Percentiles rank a stretch among this genome's conserved stretches.
Conservation (phyloP, 129 eudicot species). For the Calendula officinalis region DNA sequence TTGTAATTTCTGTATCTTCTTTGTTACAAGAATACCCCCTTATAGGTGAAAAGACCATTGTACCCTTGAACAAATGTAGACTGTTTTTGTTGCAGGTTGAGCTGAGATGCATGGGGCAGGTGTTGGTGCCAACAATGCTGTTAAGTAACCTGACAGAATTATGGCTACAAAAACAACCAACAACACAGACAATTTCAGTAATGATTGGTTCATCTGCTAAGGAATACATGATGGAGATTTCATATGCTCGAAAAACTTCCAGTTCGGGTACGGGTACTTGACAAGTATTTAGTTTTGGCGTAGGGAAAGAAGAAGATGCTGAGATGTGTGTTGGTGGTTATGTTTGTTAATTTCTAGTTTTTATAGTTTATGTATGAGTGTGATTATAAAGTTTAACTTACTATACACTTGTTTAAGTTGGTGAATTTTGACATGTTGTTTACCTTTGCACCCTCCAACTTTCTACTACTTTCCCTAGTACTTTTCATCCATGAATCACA, state of each 20-base stretch:
- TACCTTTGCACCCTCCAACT: constrained; percentile 17
- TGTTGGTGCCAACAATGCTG: constrained; percentile 54
- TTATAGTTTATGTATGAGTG: constrained; percentile 25
- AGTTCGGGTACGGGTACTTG: constrained; percentile 3
- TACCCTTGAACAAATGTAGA: neutral
- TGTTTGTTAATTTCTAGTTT: constrained; percentile 17
- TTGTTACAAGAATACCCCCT: neutral
- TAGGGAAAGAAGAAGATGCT: no score
- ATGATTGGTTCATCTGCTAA: constrained; percentile 73
- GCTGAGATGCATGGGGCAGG: constrained; percentile 70
- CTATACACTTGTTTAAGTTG: constrained; percentile 25
- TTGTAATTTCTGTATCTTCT: neutral
- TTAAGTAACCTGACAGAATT: constrained; percentile 54
- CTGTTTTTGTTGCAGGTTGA: constrained; percentile 48
- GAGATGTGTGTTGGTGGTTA: no score
- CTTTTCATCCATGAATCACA: no score
- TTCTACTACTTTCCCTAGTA: neutral
- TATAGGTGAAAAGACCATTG: no score
- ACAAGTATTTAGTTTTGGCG: no score
- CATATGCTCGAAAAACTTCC: constrained; percentile 53
- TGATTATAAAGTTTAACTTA: constrained; percentile 25
- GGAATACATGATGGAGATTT: constrained; percentile 82
- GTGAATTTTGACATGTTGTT: constrained; percentile 26
- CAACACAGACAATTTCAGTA: constrained; percentile 48
- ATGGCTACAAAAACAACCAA: constrained; percentile 68